Evolutionary conservation across 1,284 basidiomycete genomes (phyloP).

Genomic region (Ceratobasidium sp.): DNA sequence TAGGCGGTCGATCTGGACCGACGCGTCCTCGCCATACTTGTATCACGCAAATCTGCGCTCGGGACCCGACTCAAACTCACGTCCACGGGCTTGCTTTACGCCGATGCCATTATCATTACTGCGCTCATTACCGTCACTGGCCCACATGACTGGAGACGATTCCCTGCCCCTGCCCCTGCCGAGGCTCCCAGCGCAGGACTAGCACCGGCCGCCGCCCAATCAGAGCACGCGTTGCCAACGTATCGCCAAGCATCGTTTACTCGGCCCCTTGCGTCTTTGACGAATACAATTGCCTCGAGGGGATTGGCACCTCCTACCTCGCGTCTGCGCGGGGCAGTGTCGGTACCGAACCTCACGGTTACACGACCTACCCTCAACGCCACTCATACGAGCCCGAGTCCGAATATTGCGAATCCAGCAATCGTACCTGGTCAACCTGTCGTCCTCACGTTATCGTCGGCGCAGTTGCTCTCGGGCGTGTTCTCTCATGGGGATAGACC

Average conservation of each 20-base stretch:
- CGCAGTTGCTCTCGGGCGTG: slow-evolving; percentile 27
- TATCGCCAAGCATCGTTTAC: slow-evolving; percentile 40
- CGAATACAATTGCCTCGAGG: neutral
- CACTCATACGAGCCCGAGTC: neutral
- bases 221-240: slow-evolving; percentile 36
- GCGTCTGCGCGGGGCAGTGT: neutral
- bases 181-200: neutral
- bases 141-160: slow-evolving; percentile 31
- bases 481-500: slow-evolving; percentile 35
- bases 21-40: slow-evolving; percentile 34
- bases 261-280: slow-evolving; percentile 38
- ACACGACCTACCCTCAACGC: neutral
- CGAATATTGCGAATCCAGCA: neutral
- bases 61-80: slow-evolving; percentile 41
- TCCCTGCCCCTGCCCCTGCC: slow-evolving; percentile 1
- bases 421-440: slow-evolving; percentile 3
- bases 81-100: slow-evolving; percentile 22
- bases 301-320: neutral
- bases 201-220: neutral
- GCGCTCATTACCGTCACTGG: slow-evolving; percentile 38
- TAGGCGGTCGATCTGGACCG: slow-evolving; percentile 43
- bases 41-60: slow-evolving; percentile 42
- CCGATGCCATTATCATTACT: slow-evolving; percentile 34
- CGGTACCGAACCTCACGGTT: slow-evolving; percentile 22
- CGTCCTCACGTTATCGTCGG: slow-evolving; percentile 18